These are phyloP conservation scores for Marasmius oreades DNA, from an alignment of 1,284 basidiomycete genomes.

Conservation along the genomic window DNA sequence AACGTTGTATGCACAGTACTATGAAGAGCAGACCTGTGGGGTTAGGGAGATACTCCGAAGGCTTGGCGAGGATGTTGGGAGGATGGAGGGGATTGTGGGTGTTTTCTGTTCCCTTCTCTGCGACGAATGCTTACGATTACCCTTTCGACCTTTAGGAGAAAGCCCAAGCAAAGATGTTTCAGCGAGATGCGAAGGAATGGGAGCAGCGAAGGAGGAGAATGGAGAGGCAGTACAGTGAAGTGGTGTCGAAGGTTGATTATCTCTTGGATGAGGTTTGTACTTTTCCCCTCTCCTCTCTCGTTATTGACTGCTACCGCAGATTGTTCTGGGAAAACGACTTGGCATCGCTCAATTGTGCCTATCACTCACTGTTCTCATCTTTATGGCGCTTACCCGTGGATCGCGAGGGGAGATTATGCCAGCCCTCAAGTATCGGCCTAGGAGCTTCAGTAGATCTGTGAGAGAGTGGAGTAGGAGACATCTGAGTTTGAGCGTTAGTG, in stretches of 20 bases:
- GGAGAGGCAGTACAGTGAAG: slow-evolving; percentile 66
- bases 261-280: slow-evolving; percentile 69
- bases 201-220: slow-evolving; percentile 65
- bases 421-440: slow-evolving; percentile 20
- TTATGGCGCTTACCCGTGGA: slow-evolving; percentile 82
- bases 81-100: slow-evolving; percentile 73
- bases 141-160: slow-evolving; percentile 45
- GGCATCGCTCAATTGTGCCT: slow-evolving; percentile 81
- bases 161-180: slow-evolving; percentile 62
- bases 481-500: slow-evolving; percentile 53
- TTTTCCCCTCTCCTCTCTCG: slow-evolving; percentile 1
- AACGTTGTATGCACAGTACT: slow-evolving; percentile 82
- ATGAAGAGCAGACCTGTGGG: slow-evolving; percentile 84
- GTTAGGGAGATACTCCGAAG: slow-evolving; percentile 75
- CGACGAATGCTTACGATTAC: not conserved
- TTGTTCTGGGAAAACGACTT: slow-evolving; percentile 80
- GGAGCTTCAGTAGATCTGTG: slow-evolving; percentile 29
- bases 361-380: slow-evolving; percentile 74
- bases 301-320: slow-evolving; percentile 35
- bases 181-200: slow-evolving; percentile 65
- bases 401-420: slow-evolving; percentile 50
- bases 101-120: not conserved
- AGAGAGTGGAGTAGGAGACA: slow-evolving; percentile 54
- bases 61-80: slow-evolving; percentile 81
- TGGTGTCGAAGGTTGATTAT: slow-evolving; percentile 64